Base-by-base conservation (phyloP, 2,329 filamentous ascomycete genomes). In the Stachybotrys chartarum region DNA sequence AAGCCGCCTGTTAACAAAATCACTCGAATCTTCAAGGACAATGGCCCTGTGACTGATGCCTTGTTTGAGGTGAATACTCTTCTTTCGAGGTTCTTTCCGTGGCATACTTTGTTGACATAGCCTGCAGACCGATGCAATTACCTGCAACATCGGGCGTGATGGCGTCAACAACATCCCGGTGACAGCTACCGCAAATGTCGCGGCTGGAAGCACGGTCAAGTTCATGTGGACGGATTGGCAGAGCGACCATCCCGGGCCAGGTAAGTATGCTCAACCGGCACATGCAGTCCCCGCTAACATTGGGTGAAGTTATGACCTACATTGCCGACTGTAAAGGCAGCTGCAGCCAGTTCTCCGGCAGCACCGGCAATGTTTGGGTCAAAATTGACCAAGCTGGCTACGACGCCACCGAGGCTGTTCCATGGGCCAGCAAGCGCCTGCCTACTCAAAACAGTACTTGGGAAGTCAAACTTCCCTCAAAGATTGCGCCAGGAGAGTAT, bases 371-470 rank as follows among this genome's bases (percentile, higher is more conserved):
- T 50, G 58, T 62, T 54, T 85, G 79, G 70, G 80, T 84, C 77
- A 87, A 87, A 77, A 84, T 86, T 58, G 77, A 78, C 52, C 76
- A 77, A 58, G 72, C 67, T 44, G 83, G 82, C 61, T 74, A 82
- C 56, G 69, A 79, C 61, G 65, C 71, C 58, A 72, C 67, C 57
- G 70, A 66, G 56, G 10, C 59, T 56, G 52, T 51, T 47, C 59
- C 61, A 12, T 72, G 70, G 70, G 63, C 64, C 18, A 61, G 68
- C 39, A 64, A 63, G 58, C 62, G 75, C 8, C 66, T 80, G 59
- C 77, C 78, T 63, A 62, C 67, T 56, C 63, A 65, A 77, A 58
- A 61, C 56, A 64, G 62, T 58, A 64, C 58, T 47, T 64, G 63
- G 62, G 53, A 55, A 50, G 60, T 67, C 55, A 65, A 63, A 35